A percentile compares a stretch with the other conserved stretches of the same genome.
These are phyloP conservation scores for Xylaria bambusicola DNA, from an alignment of 495 filamentous ascomycete species.

Conservation along the genomic window DNA sequence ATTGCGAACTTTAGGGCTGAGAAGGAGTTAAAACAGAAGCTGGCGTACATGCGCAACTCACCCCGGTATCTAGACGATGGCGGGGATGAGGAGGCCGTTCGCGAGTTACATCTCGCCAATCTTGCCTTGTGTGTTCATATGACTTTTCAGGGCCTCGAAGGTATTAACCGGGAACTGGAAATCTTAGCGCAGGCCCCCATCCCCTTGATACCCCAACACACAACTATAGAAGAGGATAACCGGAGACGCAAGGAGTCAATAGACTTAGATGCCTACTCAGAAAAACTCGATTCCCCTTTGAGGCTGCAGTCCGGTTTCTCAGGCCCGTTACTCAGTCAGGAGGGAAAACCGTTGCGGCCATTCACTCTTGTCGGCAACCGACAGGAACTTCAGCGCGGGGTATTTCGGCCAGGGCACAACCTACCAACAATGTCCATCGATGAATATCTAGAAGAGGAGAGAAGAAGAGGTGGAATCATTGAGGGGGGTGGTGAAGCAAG, in stretches of 20 bases:
- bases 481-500: slow-evolving; percentile 86
- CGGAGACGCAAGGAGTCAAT: slow-evolving; percentile 47
- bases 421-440: slow-evolving; percentile 97
- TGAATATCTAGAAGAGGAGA: slow-evolving; percentile 94
- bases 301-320: slow-evolving; percentile 41
- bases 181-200: slow-evolving; percentile 74
- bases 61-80: slow-evolving; percentile 44
- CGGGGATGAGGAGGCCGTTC: slow-evolving; percentile 75
- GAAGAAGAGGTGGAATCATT: slow-evolving; percentile 81
- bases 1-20: slow-evolving; percentile 84
- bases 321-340: slow-evolving; percentile 77
- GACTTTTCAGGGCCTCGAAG: slow-evolving; percentile 81
- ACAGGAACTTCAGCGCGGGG: slow-evolving; percentile 74
- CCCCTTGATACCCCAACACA: slow-evolving; percentile 37
- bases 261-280: slow-evolving; percentile 61
- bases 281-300: slow-evolving; percentile 70
- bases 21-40: slow-evolving; percentile 79
- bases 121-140: slow-evolving; percentile 72
- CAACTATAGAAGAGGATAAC: slow-evolving; percentile 49
- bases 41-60: slow-evolving; percentile 57
- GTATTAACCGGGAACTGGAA: slow-evolving; percentile 77
- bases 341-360: slow-evolving; percentile 86
- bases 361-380: slow-evolving; percentile 84
- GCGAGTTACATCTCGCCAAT: slow-evolving; percentile 75
- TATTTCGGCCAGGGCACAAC: slow-evolving; percentile 89